Conservation (phyloP, 2,329 filamentous ascomycete species). For the Ceratocystis ficicola region DNA sequence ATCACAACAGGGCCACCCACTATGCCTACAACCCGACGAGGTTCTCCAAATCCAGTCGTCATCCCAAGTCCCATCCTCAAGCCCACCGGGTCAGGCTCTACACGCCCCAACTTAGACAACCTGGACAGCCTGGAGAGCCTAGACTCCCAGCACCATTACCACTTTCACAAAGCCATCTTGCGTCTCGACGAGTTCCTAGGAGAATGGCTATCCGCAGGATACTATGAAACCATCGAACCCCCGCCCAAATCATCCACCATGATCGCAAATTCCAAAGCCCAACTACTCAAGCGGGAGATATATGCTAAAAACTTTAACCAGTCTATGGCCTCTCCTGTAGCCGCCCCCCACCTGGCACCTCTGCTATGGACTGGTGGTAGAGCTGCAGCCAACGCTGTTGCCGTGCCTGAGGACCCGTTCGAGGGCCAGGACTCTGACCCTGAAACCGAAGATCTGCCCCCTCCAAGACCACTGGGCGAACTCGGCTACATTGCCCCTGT, state of each 20-base stretch:
- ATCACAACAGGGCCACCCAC: constrained; percentile 29
- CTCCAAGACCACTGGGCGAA: constrained; percentile 25
- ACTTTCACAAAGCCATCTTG: constrained; percentile 48
- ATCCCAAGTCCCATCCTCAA: constrained; percentile 22
- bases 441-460: constrained; percentile 20
- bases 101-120: background rate
- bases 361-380: constrained; percentile 20
- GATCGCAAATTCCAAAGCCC: constrained; percentile 78
- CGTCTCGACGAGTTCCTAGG: constrained; percentile 86
- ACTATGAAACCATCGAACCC: constrained; percentile 83
- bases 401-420: constrained; percentile 20
- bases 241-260: constrained; percentile 78
- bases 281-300: constrained; percentile 66
- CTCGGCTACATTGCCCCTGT: constrained; percentile 57
- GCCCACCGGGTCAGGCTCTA: constrained; percentile 19
- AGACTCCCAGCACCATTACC: constrained; percentile 23
- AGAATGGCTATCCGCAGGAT: constrained; percentile 88
- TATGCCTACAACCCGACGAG: constrained; percentile 12
- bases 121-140: constrained; percentile 1
- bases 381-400: constrained; percentile 1
- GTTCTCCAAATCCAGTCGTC: constrained; percentile 13
- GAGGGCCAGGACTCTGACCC: constrained; percentile 18
- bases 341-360: constrained; percentile 14
- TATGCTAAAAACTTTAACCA: constrained; percentile 37
- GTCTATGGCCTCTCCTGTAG: constrained; percentile 19